These are phyloP conservation scores for Spizellomyces sp. DNA, from an alignment of 192 early-diverging fungal genomes.

Conservation along the genomic window DNA sequence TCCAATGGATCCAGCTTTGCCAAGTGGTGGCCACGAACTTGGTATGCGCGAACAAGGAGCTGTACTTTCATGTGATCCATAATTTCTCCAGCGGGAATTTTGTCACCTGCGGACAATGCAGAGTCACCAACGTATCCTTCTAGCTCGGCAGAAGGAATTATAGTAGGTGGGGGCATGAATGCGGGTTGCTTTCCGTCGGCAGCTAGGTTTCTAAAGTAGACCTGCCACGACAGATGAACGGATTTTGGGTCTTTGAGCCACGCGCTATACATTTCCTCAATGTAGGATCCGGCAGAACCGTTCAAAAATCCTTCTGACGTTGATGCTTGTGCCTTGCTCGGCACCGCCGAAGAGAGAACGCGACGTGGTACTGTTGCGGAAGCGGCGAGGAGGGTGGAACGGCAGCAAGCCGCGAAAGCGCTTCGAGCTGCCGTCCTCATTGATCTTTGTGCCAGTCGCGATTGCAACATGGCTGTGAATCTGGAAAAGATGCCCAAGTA, in stretches of 20 bases:
- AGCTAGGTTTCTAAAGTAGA: conserved; percentile 80
- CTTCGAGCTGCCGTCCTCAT: background rate
- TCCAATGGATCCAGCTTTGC: conserved; percentile 95
- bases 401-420: background rate
- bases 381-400: background rate
- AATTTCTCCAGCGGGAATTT: conserved; percentile 64
- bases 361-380: background rate
- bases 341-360: conserved; percentile 2
- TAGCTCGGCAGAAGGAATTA: conserved; percentile 60
- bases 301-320: conserved; percentile 68
- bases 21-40: conserved; percentile 91
- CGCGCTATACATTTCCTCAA: conserved; percentile 95
- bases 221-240: conserved; percentile 95
- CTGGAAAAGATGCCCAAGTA: no score
- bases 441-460: background rate
- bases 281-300: conserved; percentile 80
- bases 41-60: conserved; percentile 92
- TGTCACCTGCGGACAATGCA: conserved; percentile 51
- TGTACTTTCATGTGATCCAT: conserved; percentile 99
- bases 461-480: background rate
- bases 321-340: conserved; percentile 4
- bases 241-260: conserved; percentile 87
- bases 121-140: conserved; percentile 26
- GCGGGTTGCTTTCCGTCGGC: conserved; percentile 49
- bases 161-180: conserved; percentile 79